Conservation (phyloP, 208 protist genomes). For the Balamuthia mandrillaris region DNA sequence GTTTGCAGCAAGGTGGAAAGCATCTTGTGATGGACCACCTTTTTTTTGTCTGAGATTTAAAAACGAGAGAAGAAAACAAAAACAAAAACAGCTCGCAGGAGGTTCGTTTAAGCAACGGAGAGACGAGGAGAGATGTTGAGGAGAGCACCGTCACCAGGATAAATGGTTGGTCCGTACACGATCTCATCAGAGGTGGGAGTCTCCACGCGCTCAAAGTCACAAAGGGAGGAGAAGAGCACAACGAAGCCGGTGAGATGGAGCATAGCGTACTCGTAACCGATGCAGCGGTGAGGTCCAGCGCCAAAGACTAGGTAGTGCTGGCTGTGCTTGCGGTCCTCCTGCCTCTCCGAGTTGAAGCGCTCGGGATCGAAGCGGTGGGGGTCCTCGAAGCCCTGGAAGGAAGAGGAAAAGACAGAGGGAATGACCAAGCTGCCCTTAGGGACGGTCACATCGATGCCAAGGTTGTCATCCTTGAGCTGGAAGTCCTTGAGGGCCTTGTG, state of each 20-base stretch:
- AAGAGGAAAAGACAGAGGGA: slow-evolving; percentile 83
- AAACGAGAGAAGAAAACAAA: too few species aligned
- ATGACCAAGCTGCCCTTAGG: slow-evolving; percentile 86
- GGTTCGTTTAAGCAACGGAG: too few species aligned
- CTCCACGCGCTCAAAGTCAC: slow-evolving; percentile 56
- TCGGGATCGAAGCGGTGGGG: slow-evolving; percentile 87
- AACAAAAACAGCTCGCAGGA: too few species aligned
- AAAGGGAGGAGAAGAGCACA: slow-evolving; percentile 18
- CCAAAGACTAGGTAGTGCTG: slow-evolving; percentile 89
- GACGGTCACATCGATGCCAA: slow-evolving; percentile 51
- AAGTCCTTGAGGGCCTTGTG: slow-evolving; percentile 64
- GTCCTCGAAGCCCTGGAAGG: slow-evolving; percentile 83
- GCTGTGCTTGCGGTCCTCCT: slow-evolving; percentile 81
- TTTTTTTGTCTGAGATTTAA: too few species aligned
- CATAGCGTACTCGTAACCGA: slow-evolving; percentile 88
- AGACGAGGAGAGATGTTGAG: too few species aligned
- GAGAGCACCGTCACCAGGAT: slow-evolving; percentile 77
- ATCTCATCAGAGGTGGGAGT: slow-evolving; percentile 84
- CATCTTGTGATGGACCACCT: too few species aligned
- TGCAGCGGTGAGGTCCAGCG: slow-evolving; percentile 84
- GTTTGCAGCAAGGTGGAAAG: too few species aligned
- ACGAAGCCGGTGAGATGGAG: slow-evolving; percentile 85
- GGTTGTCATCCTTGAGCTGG: slow-evolving; percentile 49
- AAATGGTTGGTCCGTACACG: slow-evolving; percentile 84
- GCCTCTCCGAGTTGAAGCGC: slow-evolving; percentile 80